These are phyloP conservation scores for Scheffersomyces stambukii DNA, from an alignment of 1,139 yeast species.

Conservation along the genomic window DNA sequence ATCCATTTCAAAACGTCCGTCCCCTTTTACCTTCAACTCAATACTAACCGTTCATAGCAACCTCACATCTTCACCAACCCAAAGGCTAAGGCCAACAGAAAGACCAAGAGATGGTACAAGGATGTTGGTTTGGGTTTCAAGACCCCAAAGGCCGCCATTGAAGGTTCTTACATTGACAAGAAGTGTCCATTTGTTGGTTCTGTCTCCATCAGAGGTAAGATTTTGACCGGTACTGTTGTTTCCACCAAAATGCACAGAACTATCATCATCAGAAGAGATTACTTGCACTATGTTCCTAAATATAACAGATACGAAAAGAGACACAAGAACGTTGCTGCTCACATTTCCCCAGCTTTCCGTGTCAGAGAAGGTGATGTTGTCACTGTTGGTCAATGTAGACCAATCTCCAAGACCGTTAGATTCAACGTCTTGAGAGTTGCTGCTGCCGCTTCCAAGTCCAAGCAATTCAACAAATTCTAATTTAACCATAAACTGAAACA, in stretches of 20 bases:
- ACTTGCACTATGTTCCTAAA: slow-evolving; percentile 99
- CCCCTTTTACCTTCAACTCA: too few relatives aligned
- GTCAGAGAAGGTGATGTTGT: slow-evolving; percentile 98
- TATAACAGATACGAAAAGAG: slow-evolving; percentile 99
- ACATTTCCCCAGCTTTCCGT: slow-evolving; percentile 99
- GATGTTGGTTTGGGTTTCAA: slow-evolving; percentile 99
- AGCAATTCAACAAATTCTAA: slow-evolving; percentile 97
- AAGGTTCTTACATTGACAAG: slow-evolving; percentile 99
- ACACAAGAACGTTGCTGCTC: slow-evolving; percentile 99
- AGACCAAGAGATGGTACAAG: slow-evolving; percentile 99
- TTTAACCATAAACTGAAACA: slow-evolving; percentile 8
- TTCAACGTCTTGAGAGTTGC: slow-evolving; percentile 98
- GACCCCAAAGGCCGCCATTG: slow-evolving; percentile 99
- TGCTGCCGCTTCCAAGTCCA: slow-evolving; percentile 82
- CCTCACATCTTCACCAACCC: slow-evolving; percentile 99
- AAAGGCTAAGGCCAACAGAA: slow-evolving; percentile 97
- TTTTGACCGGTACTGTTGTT: slow-evolving; percentile 97
- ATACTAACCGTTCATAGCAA: slow-evolving; percentile 53
- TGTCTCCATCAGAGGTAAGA: slow-evolving; percentile 99
- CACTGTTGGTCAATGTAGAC: slow-evolving; percentile 99
- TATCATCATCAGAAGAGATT: slow-evolving; percentile 98
- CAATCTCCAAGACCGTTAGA: slow-evolving; percentile 99
- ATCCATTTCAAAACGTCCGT: too few relatives aligned
- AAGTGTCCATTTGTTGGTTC: slow-evolving; percentile 99
- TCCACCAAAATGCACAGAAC: slow-evolving; percentile 99